These are phyloP conservation scores for Sextonia rubra DNA, from an alignment of 164 flowering plant species.

Conservation along the genomic window DNA sequence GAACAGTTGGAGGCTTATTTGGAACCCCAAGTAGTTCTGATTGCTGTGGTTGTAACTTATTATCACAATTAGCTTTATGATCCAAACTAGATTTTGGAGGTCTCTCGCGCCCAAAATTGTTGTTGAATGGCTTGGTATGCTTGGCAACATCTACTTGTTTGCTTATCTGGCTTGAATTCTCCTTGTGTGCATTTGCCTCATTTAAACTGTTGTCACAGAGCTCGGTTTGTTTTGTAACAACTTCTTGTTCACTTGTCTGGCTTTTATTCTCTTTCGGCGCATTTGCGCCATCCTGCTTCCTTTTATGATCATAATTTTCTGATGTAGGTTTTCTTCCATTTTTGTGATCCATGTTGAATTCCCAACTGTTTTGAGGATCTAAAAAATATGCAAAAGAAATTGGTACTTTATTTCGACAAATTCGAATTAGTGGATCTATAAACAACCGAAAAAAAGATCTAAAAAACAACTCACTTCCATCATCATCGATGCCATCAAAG, in stretches of 20 bases:
- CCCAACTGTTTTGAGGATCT: constrained; percentile 64
- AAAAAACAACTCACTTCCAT: constrained; percentile 75
- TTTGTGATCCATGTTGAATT: constrained; percentile 41
- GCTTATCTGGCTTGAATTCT: constrained; percentile 18
- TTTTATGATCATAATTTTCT: constrained; percentile 24
- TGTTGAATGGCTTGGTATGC: constrained; percentile 36
- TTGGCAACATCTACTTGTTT: constrained; percentile 27
- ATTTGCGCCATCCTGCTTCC: constrained; percentile 22
- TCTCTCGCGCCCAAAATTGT: constrained; percentile 48
- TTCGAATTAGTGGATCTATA: too few species aligned
- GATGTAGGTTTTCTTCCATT: constrained; percentile 33
- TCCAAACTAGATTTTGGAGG: constrained; percentile 32
- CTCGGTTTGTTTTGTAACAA: constrained; percentile 37
- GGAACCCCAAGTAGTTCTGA: constrained; percentile 24
- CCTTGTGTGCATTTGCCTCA: constrained; percentile 19
- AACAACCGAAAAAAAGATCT: constrained; percentile 1
- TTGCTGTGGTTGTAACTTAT: constrained; percentile 32
- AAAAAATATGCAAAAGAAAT: constrained; percentile 32
- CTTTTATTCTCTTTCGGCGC: constrained; percentile 25
- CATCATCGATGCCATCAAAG: constrained; percentile 95
- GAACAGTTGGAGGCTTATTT: constrained; percentile 33
- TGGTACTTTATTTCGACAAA: constrained; percentile 8
- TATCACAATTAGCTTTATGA: constrained; percentile 25
- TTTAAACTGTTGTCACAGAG: constrained; percentile 23
- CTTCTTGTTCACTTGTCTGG: constrained; percentile 15